Conservation (phyloP, 441 rosid species). For the Aleurites moluccanus region DNA sequence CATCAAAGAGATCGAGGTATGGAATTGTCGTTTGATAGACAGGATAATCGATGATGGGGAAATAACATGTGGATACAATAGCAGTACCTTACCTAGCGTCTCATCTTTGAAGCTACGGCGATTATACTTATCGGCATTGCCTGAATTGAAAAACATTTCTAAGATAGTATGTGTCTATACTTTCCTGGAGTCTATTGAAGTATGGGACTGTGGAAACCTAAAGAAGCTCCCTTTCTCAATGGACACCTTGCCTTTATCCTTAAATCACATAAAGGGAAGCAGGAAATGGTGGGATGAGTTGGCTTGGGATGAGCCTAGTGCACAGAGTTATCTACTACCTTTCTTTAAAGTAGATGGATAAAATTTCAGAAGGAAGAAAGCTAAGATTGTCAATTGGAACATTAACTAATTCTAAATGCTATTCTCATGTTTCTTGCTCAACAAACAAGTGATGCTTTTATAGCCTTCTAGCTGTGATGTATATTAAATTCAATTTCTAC, state of each 20-base stretch:
- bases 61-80: neutral
- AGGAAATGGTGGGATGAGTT: constrained; percentile 23
- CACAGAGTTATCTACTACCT: constrained; percentile 7
- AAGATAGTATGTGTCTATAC: constrained; percentile 14
- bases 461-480: too few relatives aligned
- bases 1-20: constrained; percentile 21
- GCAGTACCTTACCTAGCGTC: neutral
- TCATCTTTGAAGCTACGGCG: constrained; percentile 14
- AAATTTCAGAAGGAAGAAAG: too few relatives aligned
- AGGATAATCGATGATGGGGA: constrained; percentile 19
- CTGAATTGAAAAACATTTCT: constrained; percentile 18
- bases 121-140: neutral
- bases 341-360: constrained; percentile 14
- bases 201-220: constrained; percentile 20
- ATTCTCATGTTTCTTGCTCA: neutral
- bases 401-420: neutral
- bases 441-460: neutral
- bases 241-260: constrained; percentile 14
- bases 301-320: constrained; percentile 18
- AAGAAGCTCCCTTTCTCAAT: constrained; percentile 25
- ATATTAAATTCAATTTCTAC: neutral
- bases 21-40: constrained; percentile 9
- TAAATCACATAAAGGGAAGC: constrained; percentile 14
- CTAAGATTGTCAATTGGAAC: too few relatives aligned
- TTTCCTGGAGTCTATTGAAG: constrained; percentile 2